A percentile compares a stretch with the other conserved stretches of the same genome.
Conservation (phyloP, 805 yeast species). For the Blastobotrys parvus region DNA sequence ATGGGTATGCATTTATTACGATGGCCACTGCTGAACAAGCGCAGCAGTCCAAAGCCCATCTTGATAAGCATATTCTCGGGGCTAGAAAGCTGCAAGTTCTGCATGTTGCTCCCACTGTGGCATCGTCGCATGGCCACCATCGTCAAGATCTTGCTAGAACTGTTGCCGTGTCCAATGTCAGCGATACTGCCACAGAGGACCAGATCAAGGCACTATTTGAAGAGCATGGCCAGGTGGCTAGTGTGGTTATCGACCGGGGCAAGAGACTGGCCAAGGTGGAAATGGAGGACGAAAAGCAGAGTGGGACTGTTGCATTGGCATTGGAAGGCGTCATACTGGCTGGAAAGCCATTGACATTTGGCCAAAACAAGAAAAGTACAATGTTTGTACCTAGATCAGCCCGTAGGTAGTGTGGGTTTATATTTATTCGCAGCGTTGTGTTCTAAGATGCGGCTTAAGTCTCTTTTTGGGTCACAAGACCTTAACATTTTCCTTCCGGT, state of each 20-base stretch:
- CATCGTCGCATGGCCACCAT: neutral
- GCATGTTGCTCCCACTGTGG: too few species aligned
- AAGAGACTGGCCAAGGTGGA: conserved; percentile 11
- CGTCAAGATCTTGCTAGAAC: conserved; percentile 1
- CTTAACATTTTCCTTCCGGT: too few species aligned
- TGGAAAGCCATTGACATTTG: conserved; percentile 2
- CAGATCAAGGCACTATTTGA: conserved; percentile 9
- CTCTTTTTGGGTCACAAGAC: too few species aligned
- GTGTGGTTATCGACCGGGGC: conserved; percentile 6
- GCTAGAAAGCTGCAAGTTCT: conserved; percentile 44
- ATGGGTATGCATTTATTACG: conserved; percentile 61
- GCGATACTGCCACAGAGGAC: conserved; percentile 12
- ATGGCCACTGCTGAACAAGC: conserved; percentile 41
- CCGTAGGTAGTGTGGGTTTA: too few species aligned
- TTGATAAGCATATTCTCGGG: conserved; percentile 35
- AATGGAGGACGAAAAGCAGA: conserved; percentile 9
- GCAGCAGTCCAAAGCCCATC: conserved; percentile 32
- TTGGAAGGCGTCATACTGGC: conserved; percentile 10
- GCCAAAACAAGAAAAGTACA: neutral
- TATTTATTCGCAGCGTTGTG: too few species aligned
- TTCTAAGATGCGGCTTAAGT: too few species aligned
- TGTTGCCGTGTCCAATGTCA: conserved; percentile 10
- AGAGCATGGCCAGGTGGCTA: conserved; percentile 10
- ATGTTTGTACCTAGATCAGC: neutral
- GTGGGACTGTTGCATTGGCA: conserved; percentile 14